Evolutionary conservation across 176 grass and related monocot genomes (phyloP), one percentile per base, ranked within the genome.

Genomic region (Oryza coarctata): DNA sequence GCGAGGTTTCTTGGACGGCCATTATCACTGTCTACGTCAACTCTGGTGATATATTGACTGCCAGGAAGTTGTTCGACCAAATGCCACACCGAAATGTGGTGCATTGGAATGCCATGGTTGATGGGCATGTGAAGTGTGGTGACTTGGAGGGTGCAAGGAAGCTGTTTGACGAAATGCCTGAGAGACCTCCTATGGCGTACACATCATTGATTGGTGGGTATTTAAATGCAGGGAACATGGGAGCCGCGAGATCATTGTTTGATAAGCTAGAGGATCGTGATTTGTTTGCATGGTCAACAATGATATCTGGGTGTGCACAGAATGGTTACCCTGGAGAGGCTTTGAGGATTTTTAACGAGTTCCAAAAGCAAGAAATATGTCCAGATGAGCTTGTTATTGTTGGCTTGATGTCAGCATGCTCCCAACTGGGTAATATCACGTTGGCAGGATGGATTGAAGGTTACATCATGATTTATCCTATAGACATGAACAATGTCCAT

Each of bases 301-400:
- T 98, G 93, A 93, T 98, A 77, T 95, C 87, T 32, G 93, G 89
- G 25, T 93, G 91, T 86, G 89, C 89, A 5, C 96, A 93, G 72
- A 98, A 91, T 78, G 90, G 93, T 73, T 88, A 68, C 3, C 89
- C 96, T 61, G 47, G 28, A 32, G 83, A 88, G 49, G 96, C 89
- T 34, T 88, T 95, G 63, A 89, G 77, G 74, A 41, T 95, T 39
- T 95, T 98, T 34, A 18, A 81, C 13, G 87, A 95, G 81, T 95
- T 98, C 70, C 74, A 77, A 55, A 61, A 86, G 64, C 77, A 78
- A 68, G 85, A 82, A 8, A 85, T 86, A 74, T 72, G 69, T 47
- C 96, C 96, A 23, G 93, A 98, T 60, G 85, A 94, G 38, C 85
- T 85, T 82, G 43, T 98, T 69, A 65, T 83, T 36, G 96, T 95